Conservation (phyloP, 2,329 filamentous ascomycete genomes). For the Botrytis deweyae region DNA sequence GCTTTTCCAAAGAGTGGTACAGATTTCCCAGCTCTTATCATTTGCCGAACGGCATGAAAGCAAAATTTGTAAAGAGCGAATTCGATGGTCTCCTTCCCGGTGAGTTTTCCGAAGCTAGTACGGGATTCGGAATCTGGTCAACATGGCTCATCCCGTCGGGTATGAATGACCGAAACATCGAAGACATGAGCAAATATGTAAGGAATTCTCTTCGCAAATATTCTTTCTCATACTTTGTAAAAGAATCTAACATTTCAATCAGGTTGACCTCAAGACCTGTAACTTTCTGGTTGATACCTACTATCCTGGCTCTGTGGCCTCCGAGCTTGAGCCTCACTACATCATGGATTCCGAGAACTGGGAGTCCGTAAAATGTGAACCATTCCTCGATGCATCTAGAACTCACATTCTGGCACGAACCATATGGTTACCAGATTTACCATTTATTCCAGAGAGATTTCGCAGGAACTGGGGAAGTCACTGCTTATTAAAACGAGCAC, state of each 20-base stretch:
- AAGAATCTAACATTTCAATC: not conserved
- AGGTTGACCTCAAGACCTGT: conserved; percentile 71
- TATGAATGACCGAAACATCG: conserved; percentile 89
- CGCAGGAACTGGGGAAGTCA: conserved; percentile 83
- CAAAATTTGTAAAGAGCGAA: conserved; percentile 88
- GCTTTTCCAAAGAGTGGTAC: conserved; percentile 97
- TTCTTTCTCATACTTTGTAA: too few relatives aligned
- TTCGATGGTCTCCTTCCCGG: conserved; percentile 88
- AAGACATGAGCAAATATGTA: conserved; percentile 85
- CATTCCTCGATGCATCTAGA: conserved; percentile 75
- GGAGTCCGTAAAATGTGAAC: conserved; percentile 72
- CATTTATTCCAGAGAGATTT: conserved; percentile 66
- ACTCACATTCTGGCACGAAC: conserved; percentile 74
- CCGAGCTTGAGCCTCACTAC: conserved; percentile 77
- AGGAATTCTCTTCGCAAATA: conserved; percentile 35
- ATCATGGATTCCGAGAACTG: conserved; percentile 71
- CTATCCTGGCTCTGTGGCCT: conserved; percentile 60
- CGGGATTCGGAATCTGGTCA: conserved; percentile 67
- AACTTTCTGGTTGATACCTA: conserved; percentile 85
- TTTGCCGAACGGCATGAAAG: conserved; percentile 76
- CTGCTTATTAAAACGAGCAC: conserved; percentile 70
- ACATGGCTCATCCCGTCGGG: conserved; percentile 78
- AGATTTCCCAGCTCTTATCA: conserved; percentile 94
- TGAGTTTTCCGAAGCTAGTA: conserved; percentile 75
- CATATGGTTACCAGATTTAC: conserved; percentile 75